Percentiles rank a stretch among this genome's conserved stretches.
Conservation (phyloP, 1,284 basidiomycete genomes). For the Sanghuangporus sanghuang region DNA sequence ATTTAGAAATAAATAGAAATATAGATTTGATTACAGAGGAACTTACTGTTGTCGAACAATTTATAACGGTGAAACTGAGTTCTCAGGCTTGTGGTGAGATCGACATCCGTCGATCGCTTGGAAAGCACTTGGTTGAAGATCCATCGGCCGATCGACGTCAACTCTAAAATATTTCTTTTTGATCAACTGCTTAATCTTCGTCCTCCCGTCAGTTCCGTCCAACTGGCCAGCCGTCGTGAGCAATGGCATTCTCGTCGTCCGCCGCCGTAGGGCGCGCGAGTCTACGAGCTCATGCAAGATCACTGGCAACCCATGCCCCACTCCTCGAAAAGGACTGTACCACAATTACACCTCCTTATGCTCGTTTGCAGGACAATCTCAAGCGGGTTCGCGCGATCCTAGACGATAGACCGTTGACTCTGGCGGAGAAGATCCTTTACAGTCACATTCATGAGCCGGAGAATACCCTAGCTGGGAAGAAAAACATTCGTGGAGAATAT, state of each 20-base stretch:
- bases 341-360: conserved; percentile 89
- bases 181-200: no score
- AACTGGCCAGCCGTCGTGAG: background rate
- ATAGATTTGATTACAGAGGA: background rate
- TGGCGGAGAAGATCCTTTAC: conserved; percentile 98
- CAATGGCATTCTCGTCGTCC: conserved; percentile 12
- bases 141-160: conserved; percentile 5
- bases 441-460: conserved; percentile 86
- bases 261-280: conserved; percentile 10
- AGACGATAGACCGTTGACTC: conserved; percentile 69
- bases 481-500: conserved; percentile 83
- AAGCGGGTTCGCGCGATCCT: conserved; percentile 68
- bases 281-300: conserved; percentile 20
- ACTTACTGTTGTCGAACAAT: background rate
- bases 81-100: background rate
- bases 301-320: conserved; percentile 51
- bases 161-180: background rate
- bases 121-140: conserved; percentile 2
- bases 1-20: no score
- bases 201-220: background rate
- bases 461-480: conserved; percentile 61
- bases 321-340: conserved; percentile 61
- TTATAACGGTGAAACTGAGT: background rate
- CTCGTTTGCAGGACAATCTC: conserved; percentile 71
- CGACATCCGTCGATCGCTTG: background rate